Base-by-base conservation (phyloP, 1,284 basidiomycete genomes). In the Mycena sp. region DNA sequence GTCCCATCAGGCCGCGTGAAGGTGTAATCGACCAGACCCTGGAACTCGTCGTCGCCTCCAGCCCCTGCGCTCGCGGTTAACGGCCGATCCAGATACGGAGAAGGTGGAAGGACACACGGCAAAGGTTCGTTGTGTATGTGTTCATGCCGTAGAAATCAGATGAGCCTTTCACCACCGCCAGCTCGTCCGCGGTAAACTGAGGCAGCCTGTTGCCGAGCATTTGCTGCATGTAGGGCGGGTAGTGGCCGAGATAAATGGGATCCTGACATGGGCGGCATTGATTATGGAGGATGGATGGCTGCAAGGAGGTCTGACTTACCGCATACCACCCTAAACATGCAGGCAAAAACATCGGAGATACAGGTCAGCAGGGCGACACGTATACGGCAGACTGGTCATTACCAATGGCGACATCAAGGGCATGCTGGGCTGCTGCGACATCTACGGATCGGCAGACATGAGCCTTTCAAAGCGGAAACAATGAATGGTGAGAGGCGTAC, bases 141-240 rank as follows among this genome's bases (percentile, higher is more conserved):
- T 91, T 89, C 80, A 88, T 83, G 30, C 86, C 88, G 70, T 89
- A 87, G 75, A 91, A 91, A 69, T 91, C 90, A 3, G 87, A 88
- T 6, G 86, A 88, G 40, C 86, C 90, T 64, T 86, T 85, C 58
- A 93, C 86, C 43, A 92, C 76, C 25, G 75, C 74, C 43, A 83
- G 68, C 71, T 93, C 90, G 58, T 87, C 88, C 6, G 78, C 69
- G 1, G 89, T 87, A 70, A 92, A 91, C 21, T 79, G 76, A 6
- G 90, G 90, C 17, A 94, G 82, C 41, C 89, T 85, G 62, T 85
- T 84, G 29, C 87, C 87, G 32, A 91, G 79, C 72, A 87, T 83
- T 63, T 83, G 75, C 51, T 82, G 81, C 78, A 93, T 82, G 65
- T 84, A 87, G 14, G 76, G 77, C 23, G 91, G 91, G 77, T 92